Base-by-base conservation (phyloP, 805 yeast species). In the Kuraishia capsulata region DNA sequence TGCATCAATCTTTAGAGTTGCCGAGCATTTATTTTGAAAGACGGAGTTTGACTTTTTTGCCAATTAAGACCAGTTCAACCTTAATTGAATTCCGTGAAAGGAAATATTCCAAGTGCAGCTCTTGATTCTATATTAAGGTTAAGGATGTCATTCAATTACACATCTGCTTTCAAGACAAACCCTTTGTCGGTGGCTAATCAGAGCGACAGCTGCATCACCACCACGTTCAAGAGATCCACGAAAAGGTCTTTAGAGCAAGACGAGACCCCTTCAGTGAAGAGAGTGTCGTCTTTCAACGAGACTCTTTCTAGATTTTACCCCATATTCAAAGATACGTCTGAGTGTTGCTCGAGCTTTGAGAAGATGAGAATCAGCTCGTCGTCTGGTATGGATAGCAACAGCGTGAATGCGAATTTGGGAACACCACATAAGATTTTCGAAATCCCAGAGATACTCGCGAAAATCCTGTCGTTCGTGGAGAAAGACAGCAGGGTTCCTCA, bases 391-490 rank as follows among this genome's bases (percentile, higher is more conserved):
- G 26, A 23, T 10, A 31, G 21, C 20, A 6, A 19, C 21, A 9
- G 16, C 32, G n/a, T 8, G 18, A n/a, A n/a, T n/a, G n/a, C n/a
- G n/a, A n/a, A n/a, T n/a, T n/a, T 8, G 34, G 14, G 13, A 8
- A 17, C 6, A 8, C 31, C 31, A 9, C 31, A 28, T 33, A 24
- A 26, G 35, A 13, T 87, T 6, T 81, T 87, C 50, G 64, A 67
- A 37, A 77, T 81, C 26, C 95, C 96, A 0, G 96, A 87, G 55
- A 79, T 87, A 38, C 63, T 87, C 13, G 57, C 65, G 43, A 65
- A 67, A 39, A 82, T 87, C 10, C 57, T 85, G 18, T 60, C 64
- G 20, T 75, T 65, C 51, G 80, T 81, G n/a, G 87, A 81, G 40
- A 56, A 61, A 20, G 73, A 68, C 42, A 57, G 51, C 36, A 33